Base-by-base conservation (phyloP, 2,329 filamentous ascomycete genomes). In the Leptographium procerum region DNA sequence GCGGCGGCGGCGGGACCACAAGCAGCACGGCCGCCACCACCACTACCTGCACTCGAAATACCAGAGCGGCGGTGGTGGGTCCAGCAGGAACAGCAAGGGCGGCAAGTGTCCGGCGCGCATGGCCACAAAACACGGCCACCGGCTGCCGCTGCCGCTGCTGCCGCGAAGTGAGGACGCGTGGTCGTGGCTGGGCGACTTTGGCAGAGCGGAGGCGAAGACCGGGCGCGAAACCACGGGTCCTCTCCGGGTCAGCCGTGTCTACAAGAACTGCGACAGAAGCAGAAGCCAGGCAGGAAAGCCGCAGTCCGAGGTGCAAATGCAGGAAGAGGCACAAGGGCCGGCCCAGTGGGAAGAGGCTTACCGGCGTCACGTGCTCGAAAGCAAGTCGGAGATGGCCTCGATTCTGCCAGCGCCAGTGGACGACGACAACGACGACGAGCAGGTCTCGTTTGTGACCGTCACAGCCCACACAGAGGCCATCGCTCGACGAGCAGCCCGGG, bases 111-210 rank as follows among this genome's bases (percentile, higher is more conserved):
- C 52, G 52, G 52, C 58, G 19, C 63, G 62, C 34, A 59, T 62
- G 59, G 57, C 55, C 1, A 63, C 63, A 9, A 56, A 58, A 10
- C 24, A 56, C 2, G 62, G 63, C 58, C 61, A 64, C 52, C 62
- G 58, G 19, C 59, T 63, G 57, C 63, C 63, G 28, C 56, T 63
- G 29, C 62, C 62, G 14, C 54, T 60, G 33, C 40, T 61, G 31
- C 54, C 57, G 22, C 33, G 22, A 14, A 50, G 48, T 22, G 28
- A 34, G 13, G 59, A 61, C 11, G 24, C 58, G 19, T 59, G 56
- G 57, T 19, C 4, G 16, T 19, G 31, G 6, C 24, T 47, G 43
- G 9, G 11, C 7, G 19, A 36, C 7, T 16, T 40, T 3, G 36
- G 36, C 11, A 16, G 19, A 13, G 34, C 11, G 34, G 36, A 19